Percentiles rank a stretch among this genome's conserved stretches.
Evolutionary conservation across 78 protist genomes (phyloP).

Genomic region (Dictyostelium citrinum): DNA sequence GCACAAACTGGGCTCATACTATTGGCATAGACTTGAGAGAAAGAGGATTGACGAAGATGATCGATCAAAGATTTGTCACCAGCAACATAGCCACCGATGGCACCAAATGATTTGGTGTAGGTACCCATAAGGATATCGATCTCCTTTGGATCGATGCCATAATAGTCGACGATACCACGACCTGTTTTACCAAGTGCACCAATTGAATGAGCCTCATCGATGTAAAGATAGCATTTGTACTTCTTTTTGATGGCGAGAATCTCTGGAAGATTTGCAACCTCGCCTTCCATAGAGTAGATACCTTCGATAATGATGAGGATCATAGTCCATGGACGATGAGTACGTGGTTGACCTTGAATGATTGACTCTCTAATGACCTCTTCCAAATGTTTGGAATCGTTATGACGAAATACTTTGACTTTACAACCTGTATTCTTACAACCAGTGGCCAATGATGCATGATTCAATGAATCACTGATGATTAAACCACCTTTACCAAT

Average conservation of each 20-base stretch:
- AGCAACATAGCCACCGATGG: constrained; percentile 98
- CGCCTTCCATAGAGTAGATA: constrained; percentile 99
- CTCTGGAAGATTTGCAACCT: constrained; percentile 82
- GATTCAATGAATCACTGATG: constrained; percentile 95
- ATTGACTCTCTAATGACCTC: constrained; percentile 80
- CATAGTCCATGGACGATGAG: constrained; percentile 93
- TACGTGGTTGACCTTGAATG: constrained; percentile 93
- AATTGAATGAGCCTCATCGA: constrained; percentile 99
- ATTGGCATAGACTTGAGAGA: constrained; percentile 81
- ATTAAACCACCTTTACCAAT: constrained; percentile 90
- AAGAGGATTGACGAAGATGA: constrained; percentile 31
- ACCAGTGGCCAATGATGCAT: constrained; percentile 96
- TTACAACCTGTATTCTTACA: constrained; percentile 90
- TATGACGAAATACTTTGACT: constrained; percentile 95
- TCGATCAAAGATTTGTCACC: constrained; percentile 62
- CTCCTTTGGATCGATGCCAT: constrained; percentile 87
- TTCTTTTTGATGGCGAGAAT: constrained; percentile 94
- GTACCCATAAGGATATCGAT: constrained; percentile 99
- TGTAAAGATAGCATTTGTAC: constrained; percentile 93
- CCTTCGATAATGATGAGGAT: constrained; percentile 98
- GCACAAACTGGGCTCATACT: constrained; percentile 91
- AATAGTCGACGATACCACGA: constrained; percentile 95
- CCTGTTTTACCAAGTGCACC: constrained; percentile 98
- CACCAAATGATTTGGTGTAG: constrained; percentile 98
- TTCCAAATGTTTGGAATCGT: constrained; percentile 92